Conservation (phyloP, 352 stramenopile species). For the Lagenidium sp. region DNA sequence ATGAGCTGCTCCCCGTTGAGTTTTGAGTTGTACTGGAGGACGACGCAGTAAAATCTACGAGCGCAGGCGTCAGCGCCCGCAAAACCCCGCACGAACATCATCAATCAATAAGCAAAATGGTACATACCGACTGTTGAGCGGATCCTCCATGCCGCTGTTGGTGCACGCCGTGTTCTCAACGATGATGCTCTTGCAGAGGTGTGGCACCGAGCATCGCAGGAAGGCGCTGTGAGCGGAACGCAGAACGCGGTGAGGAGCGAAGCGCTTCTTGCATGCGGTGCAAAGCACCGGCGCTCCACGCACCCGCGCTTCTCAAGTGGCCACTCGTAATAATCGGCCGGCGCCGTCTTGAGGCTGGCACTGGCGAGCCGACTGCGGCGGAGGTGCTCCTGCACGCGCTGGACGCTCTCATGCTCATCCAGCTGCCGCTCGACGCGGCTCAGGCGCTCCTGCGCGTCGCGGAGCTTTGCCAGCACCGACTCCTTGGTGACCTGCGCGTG, state of each 20-base stretch:
- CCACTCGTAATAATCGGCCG: slow-evolving; percentile 73
- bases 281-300: too few species aligned
- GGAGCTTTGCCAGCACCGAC: slow-evolving; percentile 15
- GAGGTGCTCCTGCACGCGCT: slow-evolving; percentile 37
- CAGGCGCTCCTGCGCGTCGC: slow-evolving; percentile 24
- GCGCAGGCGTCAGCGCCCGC: neutral
- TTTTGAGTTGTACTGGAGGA: slow-evolving; percentile 83
- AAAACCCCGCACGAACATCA: neutral
- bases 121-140: slow-evolving; percentile 46
- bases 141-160: slow-evolving; percentile 39
- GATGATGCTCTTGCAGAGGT: slow-evolving; percentile 88
- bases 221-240: too few species aligned
- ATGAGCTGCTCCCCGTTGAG: slow-evolving; percentile 76
- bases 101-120: too few species aligned
- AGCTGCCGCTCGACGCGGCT: slow-evolving; percentile 29
- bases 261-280: too few species aligned
- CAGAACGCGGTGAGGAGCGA: too few species aligned
- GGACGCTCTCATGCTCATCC: slow-evolving; percentile 40
- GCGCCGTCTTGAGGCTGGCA: slow-evolving; percentile 54
- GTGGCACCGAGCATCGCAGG: slow-evolving; percentile 45
- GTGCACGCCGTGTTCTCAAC: slow-evolving; percentile 81
- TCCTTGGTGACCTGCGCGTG: slow-evolving; percentile 18
- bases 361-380: slow-evolving; percentile 34
- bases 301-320: slow-evolving; percentile 51
- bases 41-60: slow-evolving; percentile 70